Base-by-base conservation (phyloP, 768 basidiomycete genomes). In the Coprinopsis strossmayeri region DNA sequence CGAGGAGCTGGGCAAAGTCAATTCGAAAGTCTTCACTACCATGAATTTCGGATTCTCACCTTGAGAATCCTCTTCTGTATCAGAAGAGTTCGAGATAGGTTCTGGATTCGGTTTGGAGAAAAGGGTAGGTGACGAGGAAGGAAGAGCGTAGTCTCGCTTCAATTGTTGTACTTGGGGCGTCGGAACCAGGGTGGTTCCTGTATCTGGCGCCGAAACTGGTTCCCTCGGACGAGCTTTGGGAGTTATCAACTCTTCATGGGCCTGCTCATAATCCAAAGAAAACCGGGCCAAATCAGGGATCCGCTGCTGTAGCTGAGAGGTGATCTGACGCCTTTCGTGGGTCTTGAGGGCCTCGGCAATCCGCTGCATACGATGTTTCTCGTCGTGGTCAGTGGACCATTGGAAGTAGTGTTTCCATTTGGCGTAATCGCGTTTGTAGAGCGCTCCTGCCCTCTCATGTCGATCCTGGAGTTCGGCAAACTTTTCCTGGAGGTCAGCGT, bases 391-490 rank as follows among this genome's bases (percentile, higher is more conserved):
- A 40, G 67, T 67, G 3, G 77, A 54, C 73, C 71, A 79, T 24
- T 60, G 52, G 44, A 71, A 72, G 55, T 77, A 68, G 13, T 55
- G 57, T 35, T 62, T 62, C 78, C 78, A 84, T 49, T 69, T 74
- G 59, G 72, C 72, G 61, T 72, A 80, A 58, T 84, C 77, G 17
- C 53, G 50, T 51, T 74, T 70, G 60, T 78, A 79, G 17, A 70
- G 72, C 18, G 61, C 65, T 10, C 69, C 69, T 11, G 73, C 72
- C 1, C 74, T 69, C 44, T 71, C 67, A 46, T 73, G 73, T 24
- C 68, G 64, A 32, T 65, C 63, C 3, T 62, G 51, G 1, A 85
- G 64, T 0, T 65, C 66, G 34, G 79, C 74, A 48, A 76, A 79
- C 11, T 69, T 69, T 27, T 45, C 55, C 47, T 70, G 56, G 2